Evolutionary conservation across 345 rosid species (phyloP), one percentile per base, ranked within the genome.

Genomic region (Triadica sebifera): DNA sequence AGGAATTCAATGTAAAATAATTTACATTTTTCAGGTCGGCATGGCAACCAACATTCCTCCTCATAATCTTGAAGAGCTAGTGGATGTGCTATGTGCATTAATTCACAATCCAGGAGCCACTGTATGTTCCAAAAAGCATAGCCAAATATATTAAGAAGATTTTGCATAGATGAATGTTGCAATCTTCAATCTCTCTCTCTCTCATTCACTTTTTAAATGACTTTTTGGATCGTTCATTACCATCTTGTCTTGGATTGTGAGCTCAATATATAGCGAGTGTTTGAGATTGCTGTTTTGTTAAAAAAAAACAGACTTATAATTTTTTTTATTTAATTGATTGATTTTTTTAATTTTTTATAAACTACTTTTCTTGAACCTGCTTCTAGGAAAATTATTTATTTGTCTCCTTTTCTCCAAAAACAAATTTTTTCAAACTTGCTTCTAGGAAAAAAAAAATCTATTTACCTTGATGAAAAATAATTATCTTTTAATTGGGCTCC

Each of bases 21-120:
- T 76, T 58, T 25, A 9, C 52, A 41, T 60, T 78, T 51, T 74
- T 67, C 79, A 94, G 98, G 98, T 94, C 80, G 98, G 98, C 74
- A 94, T 94, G 98, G 98, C 98, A 11, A 94, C 98, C 29, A 92
- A 89, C 72, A 92, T 94, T 80, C 98, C 98, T 83, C 98, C 98
- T 65, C 98, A 94, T 82, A 94, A 94, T 84, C 93, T 94, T 68
- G 98, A 93, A 61, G 98, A 94, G 83, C 79, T 94, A 86, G 98
- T 94, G 63, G 98, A 94, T 77, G 98, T 87, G 80, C 91, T 94
- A 49, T 91, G 97, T 81, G 97, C 97, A 1, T 83, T 94, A 76
- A 94, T 94, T 78, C 92, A 82, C 75, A 89, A 92, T 82, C 96
- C 98, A 46, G 98, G 92, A 72, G 98, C 97, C 64, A 86, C 94